These are phyloP conservation scores for Suillus paluster DNA, from an alignment of 768 basidiomycete genomes.

Conservation along the genomic window DNA sequence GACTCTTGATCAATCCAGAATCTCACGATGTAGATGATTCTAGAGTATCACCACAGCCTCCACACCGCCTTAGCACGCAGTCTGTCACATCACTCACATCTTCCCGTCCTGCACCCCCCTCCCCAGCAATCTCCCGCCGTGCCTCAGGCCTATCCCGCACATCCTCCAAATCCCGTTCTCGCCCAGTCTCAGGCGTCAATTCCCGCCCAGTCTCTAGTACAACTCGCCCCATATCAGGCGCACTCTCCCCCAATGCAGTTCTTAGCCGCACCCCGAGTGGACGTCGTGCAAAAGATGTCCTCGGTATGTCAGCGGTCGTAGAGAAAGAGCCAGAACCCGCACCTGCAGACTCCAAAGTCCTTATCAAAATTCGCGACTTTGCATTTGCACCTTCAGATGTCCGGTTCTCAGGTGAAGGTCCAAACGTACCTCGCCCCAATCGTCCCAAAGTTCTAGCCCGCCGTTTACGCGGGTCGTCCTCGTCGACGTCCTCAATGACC, in stretches of 20 bases:
- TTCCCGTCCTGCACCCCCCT: slow-evolving; percentile 64
- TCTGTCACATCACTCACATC: slow-evolving; percentile 43
- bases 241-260: slow-evolving; percentile 1
- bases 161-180: slow-evolving; percentile 23
- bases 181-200: slow-evolving; percentile 26
- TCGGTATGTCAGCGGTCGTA: slow-evolving; percentile 19
- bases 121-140: slow-evolving; percentile 54
- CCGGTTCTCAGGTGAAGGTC: slow-evolving; percentile 48
- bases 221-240: slow-evolving; percentile 18
- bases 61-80: slow-evolving; percentile 26
- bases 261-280: slow-evolving; percentile 23
- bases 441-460: slow-evolving; percentile 35
- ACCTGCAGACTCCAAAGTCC: background rate
- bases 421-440: slow-evolving; percentile 44
- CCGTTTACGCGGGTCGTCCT: slow-evolving; percentile 34
- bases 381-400: slow-evolving; percentile 46
- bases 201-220: slow-evolving; percentile 24
- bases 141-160: slow-evolving; percentile 36
- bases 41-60: background rate
- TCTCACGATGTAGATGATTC: background rate
- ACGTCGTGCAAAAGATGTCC: slow-evolving; percentile 19
- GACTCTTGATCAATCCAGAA: slow-evolving; percentile 12
- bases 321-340: slow-evolving; percentile 6
- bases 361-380: slow-evolving; percentile 56
- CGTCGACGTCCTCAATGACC: slow-evolving; percentile 25